These are phyloP conservation scores for Brassica rapa DNA, from an alignment of 345 rosid genomes.

Conservation along the genomic window DNA sequence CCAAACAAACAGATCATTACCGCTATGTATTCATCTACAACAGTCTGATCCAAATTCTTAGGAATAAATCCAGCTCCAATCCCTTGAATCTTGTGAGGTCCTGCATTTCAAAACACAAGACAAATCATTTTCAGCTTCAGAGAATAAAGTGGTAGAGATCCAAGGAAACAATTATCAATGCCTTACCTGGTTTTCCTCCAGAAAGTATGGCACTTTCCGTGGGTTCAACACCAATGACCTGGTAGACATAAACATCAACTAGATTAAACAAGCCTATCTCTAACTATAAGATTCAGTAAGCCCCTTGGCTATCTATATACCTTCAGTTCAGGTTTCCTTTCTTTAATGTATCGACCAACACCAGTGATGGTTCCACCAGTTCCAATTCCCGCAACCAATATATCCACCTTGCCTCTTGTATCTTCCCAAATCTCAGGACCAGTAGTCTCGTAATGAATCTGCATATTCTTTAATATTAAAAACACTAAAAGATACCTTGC, in stretches of 20 bases:
- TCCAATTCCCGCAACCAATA: slow-evolving; percentile 76
- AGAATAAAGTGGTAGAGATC: slow-evolving; percentile 4
- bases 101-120: slow-evolving; percentile 45
- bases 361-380: slow-evolving; percentile 92
- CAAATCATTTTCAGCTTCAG: neutral
- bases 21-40: slow-evolving; percentile 88
- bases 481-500: slow-evolving; percentile 19
- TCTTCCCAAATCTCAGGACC: slow-evolving; percentile 93
- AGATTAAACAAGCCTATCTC: neutral
- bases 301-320: neutral
- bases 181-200: slow-evolving; percentile 87
- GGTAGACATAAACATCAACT: slow-evolving; percentile 31
- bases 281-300: too few species aligned
- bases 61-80: slow-evolving; percentile 99
- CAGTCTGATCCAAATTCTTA: slow-evolving; percentile 66
- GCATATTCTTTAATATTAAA: slow-evolving; percentile 25
- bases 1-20: slow-evolving; percentile 38
- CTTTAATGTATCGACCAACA: slow-evolving; percentile 72
- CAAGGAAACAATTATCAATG: slow-evolving; percentile 3
- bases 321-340: slow-evolving; percentile 47
- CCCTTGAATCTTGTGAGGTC: slow-evolving; percentile 99
- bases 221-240: slow-evolving; percentile 92
- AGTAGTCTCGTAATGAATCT: slow-evolving; percentile 85
- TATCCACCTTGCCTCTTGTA: slow-evolving; percentile 80
- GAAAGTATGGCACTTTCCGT: slow-evolving; percentile 76